Evolutionary conservation across 2,329 filamentous ascomycete genomes (phyloP), one percentile per base, ranked within the genome.

Genomic region (Nannizziopsis arthrosporioides): DNA sequence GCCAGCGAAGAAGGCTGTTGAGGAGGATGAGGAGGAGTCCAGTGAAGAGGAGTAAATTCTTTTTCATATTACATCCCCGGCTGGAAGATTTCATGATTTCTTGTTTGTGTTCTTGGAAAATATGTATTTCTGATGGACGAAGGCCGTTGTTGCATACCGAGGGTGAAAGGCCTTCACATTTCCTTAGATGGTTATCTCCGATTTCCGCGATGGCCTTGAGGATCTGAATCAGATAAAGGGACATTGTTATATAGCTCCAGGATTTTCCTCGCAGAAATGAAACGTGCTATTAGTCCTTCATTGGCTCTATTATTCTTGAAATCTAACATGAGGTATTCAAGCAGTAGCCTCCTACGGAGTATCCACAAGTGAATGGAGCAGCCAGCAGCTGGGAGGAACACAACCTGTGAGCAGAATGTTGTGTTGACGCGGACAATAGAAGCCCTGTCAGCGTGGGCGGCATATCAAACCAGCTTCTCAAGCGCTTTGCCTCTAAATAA

Each of bases 1-100:
- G 75, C 55, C 61, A 44, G 59, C 66, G 44, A 69, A 68, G 59
- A 73, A 74, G 65, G 57, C 63, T 12, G 58, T 62, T 22, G 64
- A 67, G 51, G 65, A 71, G 46, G 67, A 65, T 42, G 63, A 63
- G 15, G 60, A 60, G 42, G 58, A 62, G 48, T 60, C 61, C 14
- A 57, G 55, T 22, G 58, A 63, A 36, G 65, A 69, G 15, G 46
- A 71, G 60, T 72, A 68, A 61, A 61, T 27, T 3, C 11, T n/a
- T 19, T 17, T 9, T 22, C 37, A 40, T 11, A 17, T 27, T 32
- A 12, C n/a, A 19, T 22, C 4, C n/a, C 32, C 10, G 12, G 8
- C 44, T n/a, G 41, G 34, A 32, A 39, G 5, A 9, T 38, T 18
- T 27, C 22, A 27, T 27, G 22, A 27, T 4, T 27, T 27, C 22